Percentiles rank a stretch among this genome's conserved stretches.
Evolutionary conservation across 2,329 filamentous ascomycete species (phyloP).

Genomic region (Arachnomyces sp.): DNA sequence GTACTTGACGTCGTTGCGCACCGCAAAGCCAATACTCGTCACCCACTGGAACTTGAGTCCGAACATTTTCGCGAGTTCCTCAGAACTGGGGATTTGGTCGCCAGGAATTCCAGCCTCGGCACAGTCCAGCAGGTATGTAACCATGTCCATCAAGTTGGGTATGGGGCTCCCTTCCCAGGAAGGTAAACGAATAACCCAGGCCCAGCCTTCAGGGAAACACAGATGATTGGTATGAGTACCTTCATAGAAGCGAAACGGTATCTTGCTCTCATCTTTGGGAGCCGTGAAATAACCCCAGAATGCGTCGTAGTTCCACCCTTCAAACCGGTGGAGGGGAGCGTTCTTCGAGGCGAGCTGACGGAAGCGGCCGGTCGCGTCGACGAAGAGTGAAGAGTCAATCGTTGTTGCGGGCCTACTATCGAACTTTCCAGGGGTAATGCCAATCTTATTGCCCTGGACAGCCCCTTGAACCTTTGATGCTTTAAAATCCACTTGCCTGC

Average conservation of each 20-base stretch:
- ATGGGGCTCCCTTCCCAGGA: slow-evolving; percentile 20
- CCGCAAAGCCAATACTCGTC: slow-evolving; percentile 19
- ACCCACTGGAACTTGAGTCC: slow-evolving; percentile 18
- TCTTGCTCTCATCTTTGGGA: slow-evolving; percentile 14
- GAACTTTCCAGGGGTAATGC: slow-evolving; percentile 1
- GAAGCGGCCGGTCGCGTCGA: slow-evolving; percentile 19
- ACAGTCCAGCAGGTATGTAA: slow-evolving; percentile 19
- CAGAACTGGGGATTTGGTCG: slow-evolving; percentile 14
- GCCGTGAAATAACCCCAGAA: slow-evolving; percentile 14
- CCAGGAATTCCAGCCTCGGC: slow-evolving; percentile 10
- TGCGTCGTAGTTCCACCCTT: slow-evolving; percentile 15
- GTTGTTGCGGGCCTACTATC: slow-evolving; percentile 2
- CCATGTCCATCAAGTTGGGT: slow-evolving; percentile 18
- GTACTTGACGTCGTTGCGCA: slow-evolving; percentile 9
- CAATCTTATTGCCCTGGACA: slow-evolving; percentile 1
- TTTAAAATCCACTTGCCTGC: slow-evolving; percentile 9
- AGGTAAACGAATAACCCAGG: slow-evolving; percentile 20
- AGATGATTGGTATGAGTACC: slow-evolving; percentile 22
- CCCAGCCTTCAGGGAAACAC: slow-evolving; percentile 23
- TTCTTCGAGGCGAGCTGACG: slow-evolving; percentile 16
- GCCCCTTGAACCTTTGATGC: slow-evolving; percentile 5
- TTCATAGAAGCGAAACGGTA: slow-evolving; percentile 17
- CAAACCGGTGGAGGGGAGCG: slow-evolving; percentile 11
- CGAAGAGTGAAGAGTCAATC: slow-evolving; percentile 11
- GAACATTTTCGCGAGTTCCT: slow-evolving; percentile 16